Percentiles rank a stretch among this genome's conserved stretches.
These are phyloP conservation scores for Chlamydomonas reinhardtii DNA, from an alignment of 163 green algal species.

Conservation along the genomic window DNA sequence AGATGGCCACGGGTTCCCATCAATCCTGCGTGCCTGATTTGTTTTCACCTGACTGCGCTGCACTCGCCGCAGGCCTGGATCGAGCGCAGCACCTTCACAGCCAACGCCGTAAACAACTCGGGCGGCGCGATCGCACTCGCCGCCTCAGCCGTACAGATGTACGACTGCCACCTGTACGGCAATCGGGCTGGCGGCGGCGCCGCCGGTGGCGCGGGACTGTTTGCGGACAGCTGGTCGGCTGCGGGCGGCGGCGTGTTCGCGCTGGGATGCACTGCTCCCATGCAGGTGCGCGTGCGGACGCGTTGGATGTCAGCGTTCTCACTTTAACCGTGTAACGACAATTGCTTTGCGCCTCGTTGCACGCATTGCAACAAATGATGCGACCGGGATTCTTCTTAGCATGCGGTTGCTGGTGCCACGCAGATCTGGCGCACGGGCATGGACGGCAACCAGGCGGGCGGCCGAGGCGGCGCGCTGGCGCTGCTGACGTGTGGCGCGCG, in stretches of 20 bases:
- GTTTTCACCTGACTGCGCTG: not conserved
- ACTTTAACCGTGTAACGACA: no score
- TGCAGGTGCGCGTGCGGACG: not conserved
- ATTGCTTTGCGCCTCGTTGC: no score
- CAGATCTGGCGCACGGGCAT: not conserved
- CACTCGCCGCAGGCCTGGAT: not conserved
- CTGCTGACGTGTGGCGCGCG: not conserved
- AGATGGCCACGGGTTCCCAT: no score
- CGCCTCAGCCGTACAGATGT: not conserved
- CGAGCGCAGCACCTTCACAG: not conserved
- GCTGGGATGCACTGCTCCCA: not conserved
- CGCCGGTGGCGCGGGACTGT: not conserved
- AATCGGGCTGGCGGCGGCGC: not conserved
- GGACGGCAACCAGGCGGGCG: not conserved
- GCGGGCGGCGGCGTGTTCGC: conserved; percentile 3
- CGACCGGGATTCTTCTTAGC: no score
- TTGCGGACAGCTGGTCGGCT: conserved; percentile 12
- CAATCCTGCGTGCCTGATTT: no score
- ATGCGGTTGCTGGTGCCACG: no score
- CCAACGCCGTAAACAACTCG: not conserved
- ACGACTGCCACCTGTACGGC: not conserved
- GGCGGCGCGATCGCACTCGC: not conserved
- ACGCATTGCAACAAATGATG: no score
- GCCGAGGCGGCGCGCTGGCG: not conserved
- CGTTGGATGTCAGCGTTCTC: no score